A percentile compares a stretch with the other conserved stretches of the same genome.
These are phyloP conservation scores for Fusarium algeriense DNA, from an alignment of 2,329 filamentous ascomycete species.

Conservation along the genomic window DNA sequence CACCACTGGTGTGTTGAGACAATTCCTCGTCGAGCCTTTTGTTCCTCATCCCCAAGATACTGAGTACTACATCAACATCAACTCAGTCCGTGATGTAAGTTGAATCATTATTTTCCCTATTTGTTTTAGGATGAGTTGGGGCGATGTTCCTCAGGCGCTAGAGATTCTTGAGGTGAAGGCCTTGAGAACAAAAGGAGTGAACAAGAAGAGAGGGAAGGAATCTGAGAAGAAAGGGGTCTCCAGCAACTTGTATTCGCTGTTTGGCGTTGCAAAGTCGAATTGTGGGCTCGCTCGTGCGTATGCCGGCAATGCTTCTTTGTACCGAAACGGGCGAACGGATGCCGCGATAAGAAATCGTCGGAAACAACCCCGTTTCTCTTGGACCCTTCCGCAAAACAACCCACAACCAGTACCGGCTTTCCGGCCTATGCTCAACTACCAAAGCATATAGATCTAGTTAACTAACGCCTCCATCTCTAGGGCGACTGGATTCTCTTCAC, in stretches of 20 bases:
- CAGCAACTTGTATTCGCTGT: constrained; percentile 39
- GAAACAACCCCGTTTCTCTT: constrained; percentile 35
- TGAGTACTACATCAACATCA: constrained; percentile 99
- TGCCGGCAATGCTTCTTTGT: constrained; percentile 46
- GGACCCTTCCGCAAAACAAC: constrained; percentile 27
- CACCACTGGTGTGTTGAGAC: constrained; percentile 86
- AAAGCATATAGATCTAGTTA: constrained; percentile 2
- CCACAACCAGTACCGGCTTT: constrained; percentile 16
- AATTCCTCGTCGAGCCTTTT: constrained; percentile 98
- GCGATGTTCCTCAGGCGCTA: not conserved
- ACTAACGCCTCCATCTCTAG: constrained; percentile 62
- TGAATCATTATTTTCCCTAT: constrained; percentile 42
- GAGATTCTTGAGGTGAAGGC: not conserved
- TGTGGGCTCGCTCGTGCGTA: constrained; percentile 43
- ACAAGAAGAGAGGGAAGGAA: constrained; percentile 12
- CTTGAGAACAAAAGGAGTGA: not conserved
- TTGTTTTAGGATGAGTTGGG: constrained; percentile 13
- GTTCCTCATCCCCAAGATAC: constrained; percentile 95
- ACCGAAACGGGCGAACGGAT: constrained; percentile 56
- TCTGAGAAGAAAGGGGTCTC: constrained; percentile 14
- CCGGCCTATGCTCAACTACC: constrained; percentile 13
- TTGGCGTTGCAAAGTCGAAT: constrained; percentile 37
- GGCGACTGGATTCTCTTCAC: constrained; percentile 99
- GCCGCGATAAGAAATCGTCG: constrained; percentile 49
- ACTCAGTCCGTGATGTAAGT: constrained; percentile 99